Evolutionary conservation across 2,329 filamentous ascomycete genomes (phyloP).

Genomic region (Botrytis fragariae): DNA sequence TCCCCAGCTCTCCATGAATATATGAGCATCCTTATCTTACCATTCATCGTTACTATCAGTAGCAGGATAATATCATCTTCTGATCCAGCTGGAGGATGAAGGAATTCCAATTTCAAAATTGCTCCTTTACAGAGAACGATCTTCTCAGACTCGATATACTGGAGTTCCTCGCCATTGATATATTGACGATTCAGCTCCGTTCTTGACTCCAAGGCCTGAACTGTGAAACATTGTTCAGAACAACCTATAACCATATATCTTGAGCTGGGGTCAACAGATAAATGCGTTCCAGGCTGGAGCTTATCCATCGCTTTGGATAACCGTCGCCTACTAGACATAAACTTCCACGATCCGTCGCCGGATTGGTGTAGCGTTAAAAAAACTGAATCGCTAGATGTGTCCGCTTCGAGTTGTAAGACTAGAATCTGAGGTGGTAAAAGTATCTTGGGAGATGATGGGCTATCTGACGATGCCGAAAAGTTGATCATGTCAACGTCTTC

Average conservation of each 20-base stretch:
- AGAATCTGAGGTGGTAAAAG: constrained; percentile 74
- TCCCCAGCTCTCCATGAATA: constrained; percentile 61
- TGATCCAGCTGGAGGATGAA: constrained; percentile 67
- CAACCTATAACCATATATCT: constrained; percentile 68
- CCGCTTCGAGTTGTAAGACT: constrained; percentile 65
- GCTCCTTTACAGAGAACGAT: constrained; percentile 56
- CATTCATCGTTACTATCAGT: constrained; percentile 54
- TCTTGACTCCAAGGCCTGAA: constrained; percentile 67
- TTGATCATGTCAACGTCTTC: constrained; percentile 22
- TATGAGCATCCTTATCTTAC: constrained; percentile 51
- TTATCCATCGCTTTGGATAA: constrained; percentile 52
- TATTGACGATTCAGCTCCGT: constrained; percentile 51
- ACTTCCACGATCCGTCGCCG: constrained; percentile 39
- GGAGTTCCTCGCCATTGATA: constrained; percentile 44
- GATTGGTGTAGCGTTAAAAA: constrained; percentile 68
- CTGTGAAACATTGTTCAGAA: constrained; percentile 64
- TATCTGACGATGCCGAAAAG: background rate
- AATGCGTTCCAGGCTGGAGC: constrained; percentile 55
- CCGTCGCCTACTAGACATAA: constrained; percentile 56
- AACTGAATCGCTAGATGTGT: constrained; percentile 60
- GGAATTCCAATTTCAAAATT: constrained; percentile 85
- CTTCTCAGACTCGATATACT: constrained; percentile 53
- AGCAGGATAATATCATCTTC: constrained; percentile 73
- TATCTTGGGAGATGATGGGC: constrained; percentile 8
- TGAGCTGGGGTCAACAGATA: constrained; percentile 77